Conservation (phyloP, 306 rosid species). For the Cicer pinnatifidum region DNA sequence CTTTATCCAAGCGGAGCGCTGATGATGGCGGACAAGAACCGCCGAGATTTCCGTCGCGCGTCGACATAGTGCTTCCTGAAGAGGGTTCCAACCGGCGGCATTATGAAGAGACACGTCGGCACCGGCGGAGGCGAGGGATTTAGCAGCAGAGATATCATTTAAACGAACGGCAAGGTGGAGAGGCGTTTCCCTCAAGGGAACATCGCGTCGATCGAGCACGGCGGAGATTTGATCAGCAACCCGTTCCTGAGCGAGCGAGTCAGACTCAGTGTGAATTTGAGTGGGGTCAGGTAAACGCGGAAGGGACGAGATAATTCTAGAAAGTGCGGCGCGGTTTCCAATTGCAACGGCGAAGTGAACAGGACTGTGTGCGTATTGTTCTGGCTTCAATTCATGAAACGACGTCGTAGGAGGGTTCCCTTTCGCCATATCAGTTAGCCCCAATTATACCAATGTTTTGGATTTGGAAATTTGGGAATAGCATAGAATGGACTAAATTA, state of each 20-base stretch:
- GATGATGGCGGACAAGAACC: constrained; percentile 41
- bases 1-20: constrained; percentile 48
- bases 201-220: constrained; percentile 87
- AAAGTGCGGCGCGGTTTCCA: constrained; percentile 62
- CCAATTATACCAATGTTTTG: neutral
- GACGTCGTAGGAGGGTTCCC: constrained; percentile 52
- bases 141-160: constrained; percentile 56
- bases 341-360: constrained; percentile 80
- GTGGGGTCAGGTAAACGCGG: constrained; percentile 78
- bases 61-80: constrained; percentile 48
- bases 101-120: constrained; percentile 66
- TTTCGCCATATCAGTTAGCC: constrained; percentile 59
- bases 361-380: constrained; percentile 72
- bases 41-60: constrained; percentile 34
- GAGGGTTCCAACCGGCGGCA: constrained; percentile 54
- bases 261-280: constrained; percentile 69
- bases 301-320: constrained; percentile 62
- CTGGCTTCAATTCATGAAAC: constrained; percentile 58
- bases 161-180: constrained; percentile 88
- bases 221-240: constrained; percentile 73
- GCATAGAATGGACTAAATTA: neutral
- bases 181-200: constrained; percentile 77
- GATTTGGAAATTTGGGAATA: neutral
- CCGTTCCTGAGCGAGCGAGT: constrained; percentile 79
- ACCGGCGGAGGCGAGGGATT: constrained; percentile 48